These are phyloP conservation scores for Chondrostereum purpureum DNA, from an alignment of 1,284 basidiomycete species.

Conservation along the genomic window DNA sequence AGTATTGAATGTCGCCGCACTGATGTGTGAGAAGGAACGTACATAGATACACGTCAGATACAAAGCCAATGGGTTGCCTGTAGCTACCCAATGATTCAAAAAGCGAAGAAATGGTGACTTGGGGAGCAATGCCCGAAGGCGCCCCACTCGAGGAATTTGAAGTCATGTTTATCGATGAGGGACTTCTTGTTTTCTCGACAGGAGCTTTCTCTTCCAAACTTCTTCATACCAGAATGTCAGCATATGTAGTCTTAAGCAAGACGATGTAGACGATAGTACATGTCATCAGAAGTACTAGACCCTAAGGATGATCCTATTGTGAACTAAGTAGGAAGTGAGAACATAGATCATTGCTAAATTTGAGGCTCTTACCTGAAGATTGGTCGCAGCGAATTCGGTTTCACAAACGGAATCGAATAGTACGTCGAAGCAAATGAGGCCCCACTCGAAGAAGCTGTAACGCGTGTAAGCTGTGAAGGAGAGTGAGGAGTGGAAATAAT, in stretches of 20 bases:
- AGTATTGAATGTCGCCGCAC: slow-evolving; percentile 5
- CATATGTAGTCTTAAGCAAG: slow-evolving; percentile 24
- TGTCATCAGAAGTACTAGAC: slow-evolving; percentile 21
- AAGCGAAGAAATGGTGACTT: slow-evolving; percentile 1
- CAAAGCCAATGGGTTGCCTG: slow-evolving; percentile 31
- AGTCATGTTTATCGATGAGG: too few relatives aligned
- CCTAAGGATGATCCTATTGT: slow-evolving; percentile 20
- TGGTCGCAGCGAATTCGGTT: slow-evolving; percentile 52
- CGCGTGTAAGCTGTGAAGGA: slow-evolving; percentile 68
- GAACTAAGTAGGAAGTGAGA: slow-evolving; percentile 20
- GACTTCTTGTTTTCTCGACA: too few relatives aligned
- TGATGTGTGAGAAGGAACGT: slow-evolving; percentile 18
- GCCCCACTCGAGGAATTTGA: too few relatives aligned
- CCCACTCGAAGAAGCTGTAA: slow-evolving; percentile 87
- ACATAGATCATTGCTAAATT: neutral
- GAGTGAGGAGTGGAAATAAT: slow-evolving; percentile 4
- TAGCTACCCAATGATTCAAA: slow-evolving; percentile 1
- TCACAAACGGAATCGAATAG: slow-evolving; percentile 67
- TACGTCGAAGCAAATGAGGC: slow-evolving; percentile 74
- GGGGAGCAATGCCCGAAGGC: too few relatives aligned
- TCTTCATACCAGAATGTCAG: slow-evolving; percentile 4
- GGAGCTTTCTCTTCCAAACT: slow-evolving; percentile 5
- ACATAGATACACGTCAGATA: slow-evolving; percentile 53
- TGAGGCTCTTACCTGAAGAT: slow-evolving; percentile 42
- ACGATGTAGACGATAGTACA: slow-evolving; percentile 35